Conservation (phyloP, 352 stramenopile genomes). For the Pythium diclinum region DNA sequence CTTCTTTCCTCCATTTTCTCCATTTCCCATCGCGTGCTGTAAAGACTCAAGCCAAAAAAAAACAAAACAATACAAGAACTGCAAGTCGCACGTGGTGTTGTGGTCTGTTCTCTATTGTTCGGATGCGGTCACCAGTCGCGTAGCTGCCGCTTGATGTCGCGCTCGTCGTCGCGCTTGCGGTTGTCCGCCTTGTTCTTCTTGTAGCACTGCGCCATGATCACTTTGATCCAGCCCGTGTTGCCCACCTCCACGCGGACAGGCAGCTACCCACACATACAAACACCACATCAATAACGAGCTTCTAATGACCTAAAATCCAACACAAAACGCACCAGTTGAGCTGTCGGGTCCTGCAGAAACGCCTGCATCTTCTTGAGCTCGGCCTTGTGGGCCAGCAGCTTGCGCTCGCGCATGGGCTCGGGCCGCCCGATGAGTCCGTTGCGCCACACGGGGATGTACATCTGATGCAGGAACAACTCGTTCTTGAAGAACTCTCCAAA, state of each 20-base stretch:
- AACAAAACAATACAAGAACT: slow-evolving; percentile 3
- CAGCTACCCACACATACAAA: slow-evolving; percentile 39
- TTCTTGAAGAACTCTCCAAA: slow-evolving; percentile 75
- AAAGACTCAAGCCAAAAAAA: not conserved
- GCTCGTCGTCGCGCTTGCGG: slow-evolving; percentile 68
- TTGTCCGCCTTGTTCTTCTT: slow-evolving; percentile 68
- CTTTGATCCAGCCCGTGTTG: slow-evolving; percentile 82
- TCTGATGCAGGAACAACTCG: slow-evolving; percentile 73
- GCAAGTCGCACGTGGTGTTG: slow-evolving; percentile 1
- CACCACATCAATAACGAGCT: not conserved
- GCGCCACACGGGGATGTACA: slow-evolving; percentile 83
- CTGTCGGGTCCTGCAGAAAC: slow-evolving; percentile 58
- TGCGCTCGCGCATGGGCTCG: slow-evolving; percentile 64
- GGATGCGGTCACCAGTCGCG: slow-evolving; percentile 56
- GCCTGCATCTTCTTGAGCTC: slow-evolving; percentile 77
- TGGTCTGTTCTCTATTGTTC: not conserved
- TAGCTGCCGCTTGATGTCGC: slow-evolving; percentile 71
- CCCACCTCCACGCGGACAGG: slow-evolving; percentile 69
- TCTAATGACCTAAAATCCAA: not conserved
- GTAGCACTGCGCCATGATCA: slow-evolving; percentile 71
- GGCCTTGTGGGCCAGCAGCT: slow-evolving; percentile 66
- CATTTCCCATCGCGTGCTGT: not conserved
- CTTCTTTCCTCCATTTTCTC: not conserved
- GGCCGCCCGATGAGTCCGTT: slow-evolving; percentile 71
- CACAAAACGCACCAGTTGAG: slow-evolving; percentile 49